These are phyloP conservation scores for Sporobolomyces roseus DNA, from an alignment of 768 basidiomycete genomes.

Conservation along the genomic window DNA sequence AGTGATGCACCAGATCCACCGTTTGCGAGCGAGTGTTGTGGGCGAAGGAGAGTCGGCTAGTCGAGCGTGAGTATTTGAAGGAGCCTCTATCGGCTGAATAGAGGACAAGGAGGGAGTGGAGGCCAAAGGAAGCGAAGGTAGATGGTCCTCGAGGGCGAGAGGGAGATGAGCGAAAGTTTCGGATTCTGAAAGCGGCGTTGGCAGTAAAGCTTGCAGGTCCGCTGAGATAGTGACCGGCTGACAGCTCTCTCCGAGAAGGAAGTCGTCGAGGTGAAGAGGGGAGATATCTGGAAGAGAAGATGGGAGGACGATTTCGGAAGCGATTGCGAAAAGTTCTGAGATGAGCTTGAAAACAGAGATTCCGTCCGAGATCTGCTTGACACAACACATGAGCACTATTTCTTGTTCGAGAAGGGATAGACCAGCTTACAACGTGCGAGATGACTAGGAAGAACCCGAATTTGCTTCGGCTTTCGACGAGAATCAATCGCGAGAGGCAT, in stretches of 20 bases:
- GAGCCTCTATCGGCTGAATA: neutral
- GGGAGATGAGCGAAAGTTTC: neutral
- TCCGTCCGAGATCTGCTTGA: slow-evolving; percentile 23
- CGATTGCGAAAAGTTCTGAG: neutral
- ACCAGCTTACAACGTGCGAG: slow-evolving; percentile 27
- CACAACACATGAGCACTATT: neutral
- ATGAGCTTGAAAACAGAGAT: slow-evolving; percentile 21
- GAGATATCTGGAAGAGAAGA: neutral
- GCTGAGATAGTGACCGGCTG: no score
- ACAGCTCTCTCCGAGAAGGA: no score
- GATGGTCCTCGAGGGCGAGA: slow-evolving; percentile 26
- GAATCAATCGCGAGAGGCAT: slow-evolving; percentile 17
- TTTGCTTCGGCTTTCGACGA: neutral
- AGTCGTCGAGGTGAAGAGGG: neutral
- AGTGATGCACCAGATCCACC: slow-evolving; percentile 29
- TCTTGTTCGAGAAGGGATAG: neutral
- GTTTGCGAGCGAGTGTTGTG: neutral
- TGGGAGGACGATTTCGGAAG: neutral
- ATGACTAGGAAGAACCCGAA: slow-evolving; percentile 26
- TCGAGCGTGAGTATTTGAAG: neutral
- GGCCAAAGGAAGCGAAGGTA: neutral
- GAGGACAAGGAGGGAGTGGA: neutral
- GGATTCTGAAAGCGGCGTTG: neutral
- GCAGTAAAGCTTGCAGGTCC: neutral
- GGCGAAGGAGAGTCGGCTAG: neutral